Evolutionary conservation across 805 yeast species (phyloP).

Genomic region (Lipomyces chichibuensis): DNA sequence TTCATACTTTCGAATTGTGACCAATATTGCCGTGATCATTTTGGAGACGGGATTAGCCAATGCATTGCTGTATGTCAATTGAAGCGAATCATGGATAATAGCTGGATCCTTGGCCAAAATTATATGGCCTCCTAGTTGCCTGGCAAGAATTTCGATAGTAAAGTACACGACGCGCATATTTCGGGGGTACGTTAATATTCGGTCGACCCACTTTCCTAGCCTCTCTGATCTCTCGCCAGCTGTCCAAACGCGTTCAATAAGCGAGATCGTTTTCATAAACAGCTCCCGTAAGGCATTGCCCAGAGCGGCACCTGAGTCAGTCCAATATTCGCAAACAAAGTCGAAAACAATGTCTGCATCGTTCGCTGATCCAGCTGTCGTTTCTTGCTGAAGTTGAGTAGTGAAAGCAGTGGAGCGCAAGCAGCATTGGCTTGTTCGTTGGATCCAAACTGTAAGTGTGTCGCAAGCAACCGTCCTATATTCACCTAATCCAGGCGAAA

Average conservation of each 20-base stretch:
- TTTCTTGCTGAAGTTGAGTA: conserved; percentile 11
- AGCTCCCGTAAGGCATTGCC: conserved; percentile 69
- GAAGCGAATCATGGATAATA: conserved; percentile 54
- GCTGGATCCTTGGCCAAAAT: conserved; percentile 52
- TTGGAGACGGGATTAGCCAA: conserved; percentile 58
- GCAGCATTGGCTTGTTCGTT: conserved; percentile 54
- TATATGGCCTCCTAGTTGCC: conserved; percentile 50
- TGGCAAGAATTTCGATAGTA: conserved; percentile 59
- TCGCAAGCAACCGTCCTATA: conserved; percentile 57
- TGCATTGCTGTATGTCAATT: conserved; percentile 58
- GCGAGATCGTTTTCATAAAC: conserved; percentile 55
- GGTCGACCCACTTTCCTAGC: conserved; percentile 51
- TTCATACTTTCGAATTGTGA: conserved; percentile 14
- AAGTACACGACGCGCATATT: conserved; percentile 65
- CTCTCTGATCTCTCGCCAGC: conserved; percentile 29
- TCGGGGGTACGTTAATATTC: conserved; percentile 51
- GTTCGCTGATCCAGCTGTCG: neutral
- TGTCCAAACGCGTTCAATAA: conserved; percentile 43
- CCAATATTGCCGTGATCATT: conserved; percentile 32
- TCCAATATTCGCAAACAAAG: conserved; percentile 69
- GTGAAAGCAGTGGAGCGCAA: conserved; percentile 10
- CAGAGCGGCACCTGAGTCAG: conserved; percentile 69
- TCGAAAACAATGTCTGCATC: conserved; percentile 39
- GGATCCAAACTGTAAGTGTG: conserved; percentile 64
- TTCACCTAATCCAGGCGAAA: conserved; percentile 45